These are phyloP conservation scores for Tranzscheliella williamsii DNA, from an alignment of 1,284 basidiomycete species.

Conservation along the genomic window DNA sequence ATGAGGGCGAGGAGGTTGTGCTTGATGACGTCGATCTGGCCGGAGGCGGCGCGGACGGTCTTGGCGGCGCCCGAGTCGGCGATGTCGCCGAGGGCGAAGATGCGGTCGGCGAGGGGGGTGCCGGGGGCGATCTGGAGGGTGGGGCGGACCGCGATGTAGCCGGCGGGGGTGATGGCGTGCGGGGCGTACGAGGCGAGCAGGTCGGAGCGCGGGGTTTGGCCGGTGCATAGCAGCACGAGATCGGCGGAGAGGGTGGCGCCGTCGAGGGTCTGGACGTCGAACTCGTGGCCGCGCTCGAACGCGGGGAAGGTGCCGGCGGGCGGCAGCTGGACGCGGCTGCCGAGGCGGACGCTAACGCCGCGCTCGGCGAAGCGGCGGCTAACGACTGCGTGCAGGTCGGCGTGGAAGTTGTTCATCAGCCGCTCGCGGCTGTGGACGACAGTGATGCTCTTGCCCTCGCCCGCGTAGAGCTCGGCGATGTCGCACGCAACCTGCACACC, in stretches of 20 bases:
- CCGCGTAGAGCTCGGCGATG: constrained; percentile 44
- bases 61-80: constrained; percentile 31
- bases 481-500: constrained; percentile 56
- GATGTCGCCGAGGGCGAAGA: constrained; percentile 31
- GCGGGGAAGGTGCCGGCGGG: constrained; percentile 3
- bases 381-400: constrained; percentile 20
- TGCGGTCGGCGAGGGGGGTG: not conserved
- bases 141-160: constrained; percentile 30
- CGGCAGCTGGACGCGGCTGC: constrained; percentile 15
- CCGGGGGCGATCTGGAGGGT: constrained; percentile 21
- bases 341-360: constrained; percentile 7
- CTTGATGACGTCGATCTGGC: constrained; percentile 26
- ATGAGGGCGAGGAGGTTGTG: constrained; percentile 26
- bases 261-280: constrained; percentile 15
- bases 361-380: constrained; percentile 4
- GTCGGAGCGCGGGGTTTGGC: constrained; percentile 30
- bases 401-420: constrained; percentile 38
- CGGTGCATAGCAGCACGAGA: constrained; percentile 37
- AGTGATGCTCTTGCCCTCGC: constrained; percentile 18
- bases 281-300: constrained; percentile 3
- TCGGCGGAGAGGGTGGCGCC: constrained; percentile 17
- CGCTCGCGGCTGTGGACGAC: constrained; percentile 33
- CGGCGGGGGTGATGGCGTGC: constrained; percentile 5
- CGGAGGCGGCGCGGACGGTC: constrained; percentile 28
- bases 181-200: constrained; percentile 17